Base-by-base conservation (phyloP, 2,329 filamentous ascomycete species). In the Diplodia scrobiculata region DNA sequence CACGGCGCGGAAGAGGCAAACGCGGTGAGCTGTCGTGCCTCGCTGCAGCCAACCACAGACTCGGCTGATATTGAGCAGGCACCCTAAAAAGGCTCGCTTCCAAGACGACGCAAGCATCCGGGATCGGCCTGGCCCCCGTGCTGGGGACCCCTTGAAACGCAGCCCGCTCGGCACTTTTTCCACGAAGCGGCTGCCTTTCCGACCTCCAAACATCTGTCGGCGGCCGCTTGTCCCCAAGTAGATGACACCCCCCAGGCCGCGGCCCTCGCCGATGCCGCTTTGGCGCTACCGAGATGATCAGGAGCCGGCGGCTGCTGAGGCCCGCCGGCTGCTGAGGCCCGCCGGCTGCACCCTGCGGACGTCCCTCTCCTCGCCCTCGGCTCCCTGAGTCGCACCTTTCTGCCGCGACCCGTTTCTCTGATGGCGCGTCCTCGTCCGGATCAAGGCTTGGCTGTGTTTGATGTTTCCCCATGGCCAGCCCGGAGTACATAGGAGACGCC, bases 101-200 rank as follows among this genome's bases (percentile, higher is more conserved):
- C 58, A 29, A 29, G 45, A 27, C 55, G 29, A 50, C 45, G 58
- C 58, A 62, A 62, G 58, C 58, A 62, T 62, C 58, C 45, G 45
- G 58, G 58, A 62, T 62, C 58, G 58, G 58, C 58, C 58, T 25
- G 32, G 58, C 10, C 25, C 17, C 58, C 45, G 45, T 48, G 58
- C 58, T 62, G 45, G 58, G 9, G 45, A 47, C 58, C 58, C 58
- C 58, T 62, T 62, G 58, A 62, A 62, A 62, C 58, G 45, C 45
- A n/a, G 41, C 25, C 45, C 10, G 32, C 41, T 50, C 58, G 58
- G 58, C 58, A 36, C 41, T 10, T 38, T 62, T 50, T 36, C 58
- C 58, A 62, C 41, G 58, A 50, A 62, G n/a, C 45, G 58, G 10
- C 11, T n/a, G 45, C 6, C 4, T 17, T 45, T 36, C 58, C 41